phyloP scores from a whole-genome alignment of 768 basidiomycete species.

The Bullera alba region DNA sequence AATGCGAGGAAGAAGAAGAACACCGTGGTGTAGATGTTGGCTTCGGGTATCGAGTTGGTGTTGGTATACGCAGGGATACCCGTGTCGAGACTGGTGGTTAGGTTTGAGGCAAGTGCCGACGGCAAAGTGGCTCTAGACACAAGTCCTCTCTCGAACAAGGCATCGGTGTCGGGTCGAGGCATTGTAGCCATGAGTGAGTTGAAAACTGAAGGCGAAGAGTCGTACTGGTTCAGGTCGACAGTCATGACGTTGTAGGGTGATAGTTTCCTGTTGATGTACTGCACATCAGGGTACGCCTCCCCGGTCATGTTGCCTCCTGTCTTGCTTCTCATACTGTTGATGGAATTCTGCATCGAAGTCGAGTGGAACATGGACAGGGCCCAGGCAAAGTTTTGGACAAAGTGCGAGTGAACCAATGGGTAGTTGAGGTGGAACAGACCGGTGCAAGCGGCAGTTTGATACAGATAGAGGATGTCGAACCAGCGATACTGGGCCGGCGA shows the following conservation, averaged over 20 bases:
- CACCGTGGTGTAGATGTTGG: slow-evolving; percentile 84
- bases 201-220: slow-evolving; percentile 54
- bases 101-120: slow-evolving; percentile 20
- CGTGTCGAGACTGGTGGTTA: slow-evolving; percentile 53
- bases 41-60: slow-evolving; percentile 66
- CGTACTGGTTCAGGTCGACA: slow-evolving; percentile 24
- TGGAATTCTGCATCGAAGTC: slow-evolving; percentile 62
- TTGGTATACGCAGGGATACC: slow-evolving; percentile 79
- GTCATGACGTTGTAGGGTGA: slow-evolving; percentile 63
- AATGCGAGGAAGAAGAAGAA: slow-evolving; percentile 68
- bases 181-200: slow-evolving; percentile 33
- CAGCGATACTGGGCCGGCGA: slow-evolving; percentile 66
- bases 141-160: slow-evolving; percentile 4
- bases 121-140: slow-evolving; percentile 28
- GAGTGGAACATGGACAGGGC: slow-evolving; percentile 63
- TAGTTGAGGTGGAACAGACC: slow-evolving; percentile 77
- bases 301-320: slow-evolving; percentile 72
- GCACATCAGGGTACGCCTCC: slow-evolving; percentile 57
- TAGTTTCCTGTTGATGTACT: slow-evolving; percentile 69
- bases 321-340: slow-evolving; percentile 70
- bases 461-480: slow-evolving; percentile 72
- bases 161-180: slow-evolving; percentile 6
- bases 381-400: slow-evolving; percentile 83
- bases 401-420: slow-evolving; percentile 72
- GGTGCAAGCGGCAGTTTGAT: slow-evolving; percentile 74